Evolutionary conservation across 2,329 filamentous ascomycete species (phyloP).

Genomic region (Sclerotinia subarctica): DNA sequence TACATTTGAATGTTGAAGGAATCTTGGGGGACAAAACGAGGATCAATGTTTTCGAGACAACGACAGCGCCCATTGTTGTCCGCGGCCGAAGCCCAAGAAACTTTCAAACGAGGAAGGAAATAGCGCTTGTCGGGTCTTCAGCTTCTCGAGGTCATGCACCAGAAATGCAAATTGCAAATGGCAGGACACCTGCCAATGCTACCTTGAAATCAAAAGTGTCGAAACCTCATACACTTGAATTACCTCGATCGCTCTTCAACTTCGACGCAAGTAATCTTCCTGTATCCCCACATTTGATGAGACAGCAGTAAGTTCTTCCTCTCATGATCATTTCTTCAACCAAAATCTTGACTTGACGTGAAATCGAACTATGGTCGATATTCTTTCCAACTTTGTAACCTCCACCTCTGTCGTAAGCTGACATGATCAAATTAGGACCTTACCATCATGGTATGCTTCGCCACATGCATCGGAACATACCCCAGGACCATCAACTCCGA

Average conservation of each 20-base stretch:
- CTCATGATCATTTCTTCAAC: neutral
- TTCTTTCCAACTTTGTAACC: neutral
- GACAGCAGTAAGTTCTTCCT: conserved; percentile 34
- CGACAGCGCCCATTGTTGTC: conserved; percentile 88
- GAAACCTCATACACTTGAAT: conserved; percentile 33
- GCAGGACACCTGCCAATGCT: conserved; percentile 27
- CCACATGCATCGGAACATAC: conserved; percentile 34
- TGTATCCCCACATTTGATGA: conserved; percentile 34
- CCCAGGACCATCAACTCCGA: conserved; percentile 30
- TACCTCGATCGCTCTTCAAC: conserved; percentile 37
- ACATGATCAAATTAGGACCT: conserved; percentile 21
- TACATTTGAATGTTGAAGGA: conserved; percentile 81
- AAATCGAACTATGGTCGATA: neutral
- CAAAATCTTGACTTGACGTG: neutral
- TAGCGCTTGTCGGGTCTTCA: conserved; percentile 58
- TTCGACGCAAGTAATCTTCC: conserved; percentile 37
- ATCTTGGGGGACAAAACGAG: conserved; percentile 82
- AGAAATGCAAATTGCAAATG: conserved; percentile 35
- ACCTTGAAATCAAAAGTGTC: conserved; percentile 28
- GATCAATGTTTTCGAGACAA: conserved; percentile 75
- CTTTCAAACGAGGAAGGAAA: conserved; percentile 90
- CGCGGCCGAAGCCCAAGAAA: conserved; percentile 90
- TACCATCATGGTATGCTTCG: conserved; percentile 30
- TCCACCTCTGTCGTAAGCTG: conserved; percentile 9
- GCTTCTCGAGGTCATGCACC: conserved; percentile 38